Evolutionary conservation across 2,329 filamentous ascomycete species (phyloP).

Genomic region (Fusarium sp.): DNA sequence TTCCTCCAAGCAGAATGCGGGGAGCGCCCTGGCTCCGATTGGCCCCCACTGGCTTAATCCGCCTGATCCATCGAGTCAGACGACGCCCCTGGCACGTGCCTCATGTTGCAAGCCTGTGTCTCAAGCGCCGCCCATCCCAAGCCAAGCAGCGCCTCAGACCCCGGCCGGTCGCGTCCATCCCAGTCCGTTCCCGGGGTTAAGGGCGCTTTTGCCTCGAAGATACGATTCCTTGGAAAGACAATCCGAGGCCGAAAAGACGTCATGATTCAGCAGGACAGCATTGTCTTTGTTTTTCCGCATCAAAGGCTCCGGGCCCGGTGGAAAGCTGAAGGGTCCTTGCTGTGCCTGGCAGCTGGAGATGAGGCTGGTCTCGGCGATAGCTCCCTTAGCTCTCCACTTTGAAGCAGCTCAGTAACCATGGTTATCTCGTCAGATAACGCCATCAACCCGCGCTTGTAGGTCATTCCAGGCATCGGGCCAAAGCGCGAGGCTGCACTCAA

Average conservation of each 20-base stretch:
- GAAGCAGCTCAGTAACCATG: conserved; percentile 18
- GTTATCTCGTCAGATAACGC: conserved; percentile 44
- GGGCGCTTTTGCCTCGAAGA: conserved; percentile 20
- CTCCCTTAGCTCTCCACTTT: conserved; percentile 27
- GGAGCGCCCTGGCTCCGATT: conserved; percentile 41
- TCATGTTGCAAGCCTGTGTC: conserved; percentile 33
- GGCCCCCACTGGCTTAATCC: conserved; percentile 38
- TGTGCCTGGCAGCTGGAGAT: background rate
- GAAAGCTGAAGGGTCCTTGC: background rate
- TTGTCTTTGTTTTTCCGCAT: background rate
- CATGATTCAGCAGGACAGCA: conserved; percentile 28
- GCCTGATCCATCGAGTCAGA: conserved; percentile 47
- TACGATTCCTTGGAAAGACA: conserved; percentile 31
- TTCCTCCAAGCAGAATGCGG: conserved; percentile 42
- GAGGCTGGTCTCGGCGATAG: conserved; percentile 11
- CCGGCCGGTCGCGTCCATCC: conserved; percentile 15
- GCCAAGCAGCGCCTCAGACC: conserved; percentile 32
- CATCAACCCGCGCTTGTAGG: conserved; percentile 34
- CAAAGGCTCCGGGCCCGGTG: conserved; percentile 1
- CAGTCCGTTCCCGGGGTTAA: conserved; percentile 29
- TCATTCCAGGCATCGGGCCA: conserved; percentile 33
- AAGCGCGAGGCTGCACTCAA: conserved; percentile 10
- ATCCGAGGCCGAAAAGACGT: conserved; percentile 20
- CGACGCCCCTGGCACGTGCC: conserved; percentile 46
- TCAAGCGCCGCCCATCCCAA: conserved; percentile 30